Conservation (phyloP, 192 early-diverging fungal species). For the Coemansia sp. region DNA sequence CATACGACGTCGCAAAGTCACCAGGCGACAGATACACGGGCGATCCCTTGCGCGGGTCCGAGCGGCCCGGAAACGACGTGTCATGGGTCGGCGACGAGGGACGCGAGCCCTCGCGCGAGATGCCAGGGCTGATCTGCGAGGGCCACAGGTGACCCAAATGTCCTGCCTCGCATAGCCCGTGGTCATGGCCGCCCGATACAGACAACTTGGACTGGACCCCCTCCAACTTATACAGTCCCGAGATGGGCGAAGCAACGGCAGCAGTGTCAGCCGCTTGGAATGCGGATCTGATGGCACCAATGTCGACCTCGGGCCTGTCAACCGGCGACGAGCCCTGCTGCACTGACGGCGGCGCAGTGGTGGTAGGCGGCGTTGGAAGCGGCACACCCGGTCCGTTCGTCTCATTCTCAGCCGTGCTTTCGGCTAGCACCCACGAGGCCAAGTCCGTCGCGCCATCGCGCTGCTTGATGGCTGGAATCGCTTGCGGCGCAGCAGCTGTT, state of each 20-base stretch:
- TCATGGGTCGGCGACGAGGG: slow-evolving; percentile 22
- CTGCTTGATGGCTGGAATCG: slow-evolving; percentile 18
- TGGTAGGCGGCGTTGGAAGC: slow-evolving; percentile 26
- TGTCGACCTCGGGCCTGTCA: background rate
- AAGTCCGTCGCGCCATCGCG: slow-evolving; percentile 2
- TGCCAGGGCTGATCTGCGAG: slow-evolving; percentile 53
- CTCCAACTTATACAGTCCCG: slow-evolving; percentile 7
- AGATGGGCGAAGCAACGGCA: background rate
- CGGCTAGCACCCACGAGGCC: background rate
- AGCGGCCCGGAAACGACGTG: slow-evolving; percentile 30
- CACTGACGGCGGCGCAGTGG: slow-evolving; percentile 26
- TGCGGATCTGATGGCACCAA: slow-evolving; percentile 13
- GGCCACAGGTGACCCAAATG: slow-evolving; percentile 51
- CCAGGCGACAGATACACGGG: slow-evolving; percentile 51
- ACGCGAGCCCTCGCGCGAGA: slow-evolving; percentile 42
- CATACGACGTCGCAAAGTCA: slow-evolving; percentile 51
- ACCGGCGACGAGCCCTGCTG: slow-evolving; percentile 9
- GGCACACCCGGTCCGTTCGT: background rate
- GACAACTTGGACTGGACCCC: slow-evolving; percentile 47
- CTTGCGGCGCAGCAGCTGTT: slow-evolving; percentile 6
- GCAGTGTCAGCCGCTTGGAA: slow-evolving; percentile 12
- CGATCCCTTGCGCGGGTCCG: slow-evolving; percentile 52
- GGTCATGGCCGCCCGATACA: slow-evolving; percentile 48
- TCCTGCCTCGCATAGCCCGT: slow-evolving; percentile 16
- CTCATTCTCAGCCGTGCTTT: background rate